Evolutionary conservation across 306 rosid genomes (phyloP).

Genomic region (Purshia tridentata): DNA sequence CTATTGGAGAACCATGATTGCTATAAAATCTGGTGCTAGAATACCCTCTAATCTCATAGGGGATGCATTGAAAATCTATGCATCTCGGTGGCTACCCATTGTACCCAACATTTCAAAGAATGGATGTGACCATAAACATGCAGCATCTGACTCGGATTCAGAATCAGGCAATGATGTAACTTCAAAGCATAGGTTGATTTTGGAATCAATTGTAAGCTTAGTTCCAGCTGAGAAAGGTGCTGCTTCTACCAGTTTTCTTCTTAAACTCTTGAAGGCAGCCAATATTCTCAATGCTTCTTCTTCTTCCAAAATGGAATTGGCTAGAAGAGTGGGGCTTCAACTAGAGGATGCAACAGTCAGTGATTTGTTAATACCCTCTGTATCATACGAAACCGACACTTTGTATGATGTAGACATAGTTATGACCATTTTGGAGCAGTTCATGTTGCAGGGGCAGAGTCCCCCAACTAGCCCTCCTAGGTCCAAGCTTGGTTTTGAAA

Average conservation of each 20-base stretch:
- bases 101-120: slow-evolving; percentile 51
- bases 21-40: slow-evolving; percentile 75
- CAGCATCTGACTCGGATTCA: slow-evolving; percentile 48
- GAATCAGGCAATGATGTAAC: slow-evolving; percentile 51
- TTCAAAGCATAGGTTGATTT: slow-evolving; percentile 68
- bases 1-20: slow-evolving; percentile 91
- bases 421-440: slow-evolving; percentile 71
- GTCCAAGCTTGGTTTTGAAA: slow-evolving; percentile 57
- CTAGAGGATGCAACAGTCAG: slow-evolving; percentile 76
- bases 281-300: slow-evolving; percentile 81
- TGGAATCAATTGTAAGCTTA: slow-evolving; percentile 87
- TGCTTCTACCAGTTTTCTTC: slow-evolving; percentile 78
- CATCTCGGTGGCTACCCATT: slow-evolving; percentile 67
- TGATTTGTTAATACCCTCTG: slow-evolving; percentile 81
- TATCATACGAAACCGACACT: slow-evolving; percentile 41
- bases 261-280: slow-evolving; percentile 84
- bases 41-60: slow-evolving; percentile 69
- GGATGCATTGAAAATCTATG: slow-evolving; percentile 85
- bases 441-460: slow-evolving; percentile 80
- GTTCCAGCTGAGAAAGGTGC: slow-evolving; percentile 88
- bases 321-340: slow-evolving; percentile 76
- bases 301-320: slow-evolving; percentile 79
- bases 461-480: slow-evolving; percentile 90
- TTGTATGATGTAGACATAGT: slow-evolving; percentile 77
- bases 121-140: slow-evolving; percentile 28